Conservation (phyloP, 2,329 filamentous ascomycete species). For the Hypoxylon sp. region DNA sequence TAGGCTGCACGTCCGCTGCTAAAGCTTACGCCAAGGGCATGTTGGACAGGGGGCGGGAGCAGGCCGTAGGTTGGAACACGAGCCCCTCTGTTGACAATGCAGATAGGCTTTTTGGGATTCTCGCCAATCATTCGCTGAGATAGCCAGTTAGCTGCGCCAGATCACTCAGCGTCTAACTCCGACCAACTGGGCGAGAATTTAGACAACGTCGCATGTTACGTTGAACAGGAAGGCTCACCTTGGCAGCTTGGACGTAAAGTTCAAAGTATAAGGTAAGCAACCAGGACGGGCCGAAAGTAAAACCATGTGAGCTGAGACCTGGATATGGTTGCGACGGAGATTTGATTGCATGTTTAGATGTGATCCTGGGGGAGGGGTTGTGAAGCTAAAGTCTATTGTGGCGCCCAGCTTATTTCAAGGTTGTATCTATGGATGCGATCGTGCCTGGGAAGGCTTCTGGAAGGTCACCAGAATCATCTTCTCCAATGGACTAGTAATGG, state of each 20-base stretch:
- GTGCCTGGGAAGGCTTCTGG: conserved; percentile 32
- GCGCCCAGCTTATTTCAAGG: neutral
- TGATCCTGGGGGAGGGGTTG: neutral
- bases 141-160: neutral
- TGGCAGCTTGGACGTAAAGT: neutral
- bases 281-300: conserved; percentile 33
- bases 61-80: conserved; percentile 20
- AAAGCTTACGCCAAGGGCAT: conserved; percentile 34
- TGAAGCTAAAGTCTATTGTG: neutral
- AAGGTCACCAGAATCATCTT: conserved; percentile 27
- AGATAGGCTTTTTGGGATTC: neutral
- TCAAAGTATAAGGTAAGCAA: conserved; percentile 26
- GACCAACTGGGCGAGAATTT: neutral
- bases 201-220: neutral
- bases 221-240: conserved; percentile 1
- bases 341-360: neutral
- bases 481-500: neutral
- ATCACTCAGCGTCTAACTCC: neutral
- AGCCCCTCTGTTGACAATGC: conserved; percentile 10
- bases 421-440: neutral
- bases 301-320: conserved; percentile 18
- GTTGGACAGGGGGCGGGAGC: neutral
- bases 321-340: conserved; percentile 10
- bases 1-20: conserved; percentile 6
- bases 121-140: neutral